Base-by-base conservation (phyloP, 148 eudicot genomes). In the Dysphania ambrosioides region DNA sequence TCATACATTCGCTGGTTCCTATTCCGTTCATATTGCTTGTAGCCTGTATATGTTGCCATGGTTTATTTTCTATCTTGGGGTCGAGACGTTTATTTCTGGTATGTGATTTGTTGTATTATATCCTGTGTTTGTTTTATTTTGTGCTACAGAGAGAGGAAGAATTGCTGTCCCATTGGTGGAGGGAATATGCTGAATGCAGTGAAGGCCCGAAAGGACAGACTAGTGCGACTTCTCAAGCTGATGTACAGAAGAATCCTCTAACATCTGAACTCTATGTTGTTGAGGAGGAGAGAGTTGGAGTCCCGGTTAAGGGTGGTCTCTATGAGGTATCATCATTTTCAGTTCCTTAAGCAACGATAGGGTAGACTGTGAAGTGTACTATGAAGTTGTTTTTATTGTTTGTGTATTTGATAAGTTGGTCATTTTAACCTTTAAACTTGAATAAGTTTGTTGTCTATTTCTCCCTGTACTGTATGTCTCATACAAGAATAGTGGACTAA, bases 221-320 rank as follows among this genome's bases (percentile, higher is more conserved):
- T 71, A 76, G 79, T 76, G 68, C 78, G 4, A 74, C 70, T 74
- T 47, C 82, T 63, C 82, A 73, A 58, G 30, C 68, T 72, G 86
- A 78, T 61, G 73, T 71, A 38, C 80, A 60, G 30, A 60, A 57
- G 36, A 62, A 59, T 71, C 59, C 72, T 68, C 57, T 66, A 60
- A 62, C 81, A 44, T 55, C 81, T 51, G 76, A 82, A 76, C 79
- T 83, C 38, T 79, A 75, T 75, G 63, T 78, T 68, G 73, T 76
- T 71, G 99, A 89, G 75, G 93, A 92, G 81, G 99, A 96, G 84
- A 90, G 99, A 83, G 99, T 96, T 71, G 99, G 99, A 57, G 99
- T 96, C 70, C 94, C 99, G 82, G 99, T 96, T 30, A 96, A 96
- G 82, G 99, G 99, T 80, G 99, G 99, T 53, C 82, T 96, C 32